Percentiles rank a stretch among this genome's conserved stretches.
phyloP scores from a whole-genome alignment of 306 rosid genomes.

The Herpetospermum pedunculosum region DNA sequence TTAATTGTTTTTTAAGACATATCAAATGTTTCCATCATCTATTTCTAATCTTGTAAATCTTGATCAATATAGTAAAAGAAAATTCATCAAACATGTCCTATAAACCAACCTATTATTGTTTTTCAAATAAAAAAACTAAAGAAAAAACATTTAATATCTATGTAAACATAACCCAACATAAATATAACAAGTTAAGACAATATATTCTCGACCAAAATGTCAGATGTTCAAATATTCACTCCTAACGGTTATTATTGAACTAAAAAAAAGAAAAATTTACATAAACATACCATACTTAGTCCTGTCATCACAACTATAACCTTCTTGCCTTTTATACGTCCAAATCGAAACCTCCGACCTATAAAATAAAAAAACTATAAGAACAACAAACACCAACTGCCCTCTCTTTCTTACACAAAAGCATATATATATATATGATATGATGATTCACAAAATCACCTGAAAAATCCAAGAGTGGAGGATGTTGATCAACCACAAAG shows the following conservation, averaged over 20 bases:
- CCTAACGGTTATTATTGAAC: no score
- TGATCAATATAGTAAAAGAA: not conserved
- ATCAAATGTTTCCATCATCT: not conserved
- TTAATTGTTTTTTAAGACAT: not conserved
- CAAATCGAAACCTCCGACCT: conserved; percentile 71
- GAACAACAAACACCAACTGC: not conserved
- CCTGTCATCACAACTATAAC: conserved; percentile 60
- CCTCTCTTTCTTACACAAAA: not conserved
- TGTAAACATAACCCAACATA: no score
- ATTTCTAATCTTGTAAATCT: not conserved
- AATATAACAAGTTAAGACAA: no score
- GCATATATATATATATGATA: not conserved
- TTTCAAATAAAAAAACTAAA: not conserved
- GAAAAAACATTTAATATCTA: not conserved
- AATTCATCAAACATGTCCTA: not conserved
- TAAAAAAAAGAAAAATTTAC: no score
- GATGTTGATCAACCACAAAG: conserved; percentile 25
- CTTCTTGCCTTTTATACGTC: conserved; percentile 28
- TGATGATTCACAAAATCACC: conserved; percentile 24
- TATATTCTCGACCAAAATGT: no score
- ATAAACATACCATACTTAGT: conserved; percentile 42
- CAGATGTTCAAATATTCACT: no score
- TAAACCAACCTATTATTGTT: not conserved
- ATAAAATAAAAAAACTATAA: conserved; percentile 1
- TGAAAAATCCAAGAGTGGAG: conserved; percentile 42